Evolutionary conservation across 2,329 filamentous ascomycete genomes (phyloP).

Genomic region (Cladobotryum protrusum): DNA sequence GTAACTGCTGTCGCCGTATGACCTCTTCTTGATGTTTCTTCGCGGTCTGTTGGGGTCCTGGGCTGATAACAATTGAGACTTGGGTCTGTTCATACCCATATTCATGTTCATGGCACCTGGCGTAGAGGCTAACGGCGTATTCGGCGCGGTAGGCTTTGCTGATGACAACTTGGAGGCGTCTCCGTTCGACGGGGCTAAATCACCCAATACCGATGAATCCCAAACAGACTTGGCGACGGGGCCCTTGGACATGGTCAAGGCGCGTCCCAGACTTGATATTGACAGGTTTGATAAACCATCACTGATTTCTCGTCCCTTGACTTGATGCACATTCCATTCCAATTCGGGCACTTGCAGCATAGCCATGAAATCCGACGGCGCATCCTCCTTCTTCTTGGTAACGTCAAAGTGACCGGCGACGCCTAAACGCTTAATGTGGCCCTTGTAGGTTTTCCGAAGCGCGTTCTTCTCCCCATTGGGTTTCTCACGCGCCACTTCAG

Average conservation of each 20-base stretch:
- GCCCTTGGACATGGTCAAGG: slow-evolving; percentile 53
- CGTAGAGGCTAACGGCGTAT: slow-evolving; percentile 40
- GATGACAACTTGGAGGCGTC: slow-evolving; percentile 36
- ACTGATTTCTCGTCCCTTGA: slow-evolving; percentile 49
- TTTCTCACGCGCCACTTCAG: slow-evolving; percentile 56
- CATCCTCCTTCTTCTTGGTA: slow-evolving; percentile 47
- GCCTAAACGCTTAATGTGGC: slow-evolving; percentile 58
- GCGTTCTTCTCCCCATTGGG: slow-evolving; percentile 63
- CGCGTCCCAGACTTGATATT: slow-evolving; percentile 40
- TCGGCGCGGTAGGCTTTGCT: slow-evolving; percentile 45
- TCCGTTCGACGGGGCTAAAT: slow-evolving; percentile 40
- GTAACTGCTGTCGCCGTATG: slow-evolving; percentile 68
- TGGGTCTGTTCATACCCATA: slow-evolving; percentile 30
- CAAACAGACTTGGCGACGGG: slow-evolving; percentile 48
- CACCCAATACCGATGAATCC: slow-evolving; percentile 54
- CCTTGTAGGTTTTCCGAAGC: slow-evolving; percentile 62
- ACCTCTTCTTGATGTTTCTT: slow-evolving; percentile 64
- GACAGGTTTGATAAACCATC: slow-evolving; percentile 45
- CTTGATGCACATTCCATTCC: slow-evolving; percentile 50
- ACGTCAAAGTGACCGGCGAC: slow-evolving; percentile 56
- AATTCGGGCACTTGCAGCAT: slow-evolving; percentile 48
- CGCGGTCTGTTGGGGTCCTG: slow-evolving; percentile 52
- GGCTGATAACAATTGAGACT: slow-evolving; percentile 32
- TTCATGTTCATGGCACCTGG: slow-evolving; percentile 13
- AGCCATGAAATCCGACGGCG: slow-evolving; percentile 45